These are phyloP conservation scores for Epichloe typhina DNA, from an alignment of 2,329 filamentous ascomycete species.

Conservation along the genomic window DNA sequence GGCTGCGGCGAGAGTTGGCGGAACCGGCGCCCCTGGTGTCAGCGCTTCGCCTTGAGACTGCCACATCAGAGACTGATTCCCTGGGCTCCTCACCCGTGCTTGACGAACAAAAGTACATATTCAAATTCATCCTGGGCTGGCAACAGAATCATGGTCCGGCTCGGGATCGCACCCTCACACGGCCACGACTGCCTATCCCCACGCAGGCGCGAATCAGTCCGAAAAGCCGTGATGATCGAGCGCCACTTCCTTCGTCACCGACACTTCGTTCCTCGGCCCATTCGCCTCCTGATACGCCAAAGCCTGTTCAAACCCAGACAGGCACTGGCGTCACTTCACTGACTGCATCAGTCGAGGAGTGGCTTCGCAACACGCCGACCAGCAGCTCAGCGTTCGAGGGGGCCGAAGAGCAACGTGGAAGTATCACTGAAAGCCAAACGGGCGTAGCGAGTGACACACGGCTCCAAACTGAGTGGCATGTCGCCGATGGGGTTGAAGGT, in stretches of 20 bases:
- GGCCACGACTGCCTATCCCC: constrained; percentile 55
- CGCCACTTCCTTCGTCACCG: constrained; percentile 20
- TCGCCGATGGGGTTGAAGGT: constrained; percentile 4
- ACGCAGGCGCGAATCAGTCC: constrained; percentile 51
- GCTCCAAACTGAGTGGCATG: neutral
- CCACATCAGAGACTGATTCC: constrained; percentile 38
- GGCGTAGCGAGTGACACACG: constrained; percentile 1
- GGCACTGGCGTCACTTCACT: constrained; percentile 9
- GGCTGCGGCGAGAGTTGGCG: neutral
- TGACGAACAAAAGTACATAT: constrained; percentile 47
- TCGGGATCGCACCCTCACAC: constrained; percentile 49
- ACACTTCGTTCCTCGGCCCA: neutral
- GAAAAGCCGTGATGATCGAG: constrained; percentile 8
- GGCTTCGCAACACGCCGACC: constrained; percentile 10
- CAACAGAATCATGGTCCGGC: constrained; percentile 40
- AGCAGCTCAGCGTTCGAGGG: neutral
- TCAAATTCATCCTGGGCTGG: constrained; percentile 64
- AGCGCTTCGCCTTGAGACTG: constrained; percentile 14
- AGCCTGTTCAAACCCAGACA: neutral
- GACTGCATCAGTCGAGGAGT: constrained; percentile 19
- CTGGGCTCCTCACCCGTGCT: constrained; percentile 41
- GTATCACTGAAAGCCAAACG: neutral
- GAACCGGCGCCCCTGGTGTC: neutral
- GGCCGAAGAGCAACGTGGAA: neutral
- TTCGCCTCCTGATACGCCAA: neutral